These are phyloP conservation scores for Malassezia caprae DNA, from an alignment of 1,284 basidiomycete species.

Conservation along the genomic window DNA sequence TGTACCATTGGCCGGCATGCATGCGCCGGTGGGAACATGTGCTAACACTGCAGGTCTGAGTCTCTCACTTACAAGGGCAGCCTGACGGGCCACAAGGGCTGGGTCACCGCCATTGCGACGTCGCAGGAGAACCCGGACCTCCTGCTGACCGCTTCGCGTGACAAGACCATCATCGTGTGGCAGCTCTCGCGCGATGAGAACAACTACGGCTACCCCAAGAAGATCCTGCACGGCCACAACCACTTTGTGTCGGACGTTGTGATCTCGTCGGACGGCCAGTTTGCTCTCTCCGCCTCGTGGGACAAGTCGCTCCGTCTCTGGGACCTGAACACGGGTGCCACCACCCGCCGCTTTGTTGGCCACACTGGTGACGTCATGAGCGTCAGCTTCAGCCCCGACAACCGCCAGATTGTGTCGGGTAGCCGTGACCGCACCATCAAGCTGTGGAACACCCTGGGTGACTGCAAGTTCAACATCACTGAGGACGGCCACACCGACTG, in stretches of 20 bases:
- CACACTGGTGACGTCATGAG: conserved; percentile 96
- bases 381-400: conserved; percentile 47
- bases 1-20: background rate
- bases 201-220: conserved; percentile 56
- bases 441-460: conserved; percentile 99
- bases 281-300: conserved; percentile 98
- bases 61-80: conserved; percentile 50
- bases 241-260: conserved; percentile 99
- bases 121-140: conserved; percentile 93
- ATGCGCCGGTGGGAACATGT: background rate
- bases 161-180: conserved; percentile 99
- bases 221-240: conserved; percentile 96
- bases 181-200: conserved; percentile 85
- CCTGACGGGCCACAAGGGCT: conserved; percentile 87
- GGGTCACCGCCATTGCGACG: conserved; percentile 83
- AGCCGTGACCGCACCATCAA: conserved; percentile 94
- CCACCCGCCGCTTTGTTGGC: conserved; percentile 71
- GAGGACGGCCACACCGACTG: conserved; percentile 72
- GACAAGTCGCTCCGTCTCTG: conserved; percentile 99
- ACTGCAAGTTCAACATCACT: conserved; percentile 99
- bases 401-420: conserved; percentile 85
- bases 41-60: conserved; percentile 24
- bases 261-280: conserved; percentile 80
- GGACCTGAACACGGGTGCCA: conserved; percentile 54
- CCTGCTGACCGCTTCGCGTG: conserved; percentile 92